These are phyloP conservation scores for Ceratocystis lukuohia DNA, from an alignment of 2,329 filamentous ascomycete genomes.

Conservation along the genomic window DNA sequence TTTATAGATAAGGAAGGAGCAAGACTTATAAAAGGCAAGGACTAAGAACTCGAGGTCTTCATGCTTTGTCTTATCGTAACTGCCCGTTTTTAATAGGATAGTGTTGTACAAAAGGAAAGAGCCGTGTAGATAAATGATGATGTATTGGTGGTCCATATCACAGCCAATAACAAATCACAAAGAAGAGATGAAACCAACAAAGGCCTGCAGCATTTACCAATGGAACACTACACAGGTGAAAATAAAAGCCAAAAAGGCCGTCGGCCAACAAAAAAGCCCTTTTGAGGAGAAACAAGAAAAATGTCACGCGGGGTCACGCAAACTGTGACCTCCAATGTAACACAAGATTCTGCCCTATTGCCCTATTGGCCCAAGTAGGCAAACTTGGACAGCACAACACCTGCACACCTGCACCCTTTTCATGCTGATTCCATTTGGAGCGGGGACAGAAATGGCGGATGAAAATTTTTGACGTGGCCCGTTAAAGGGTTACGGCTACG, in stretches of 20 bases:
- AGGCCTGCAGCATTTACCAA: background rate
- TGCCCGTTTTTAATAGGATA: background rate
- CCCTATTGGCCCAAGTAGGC: conserved; percentile 7
- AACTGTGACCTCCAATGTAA: conserved; percentile 3
- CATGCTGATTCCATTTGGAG: background rate
- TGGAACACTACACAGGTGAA: background rate
- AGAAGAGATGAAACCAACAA: background rate
- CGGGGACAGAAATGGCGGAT: background rate
- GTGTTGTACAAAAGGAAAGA: background rate
- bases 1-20: no score
- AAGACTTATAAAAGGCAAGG: no score
- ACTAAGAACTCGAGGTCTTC: background rate
- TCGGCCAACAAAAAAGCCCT: background rate
- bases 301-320: conserved; percentile 7
- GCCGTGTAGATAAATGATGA: background rate
- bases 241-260: background rate
- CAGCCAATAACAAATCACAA: background rate
- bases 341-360: conserved; percentile 3
- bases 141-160: background rate
- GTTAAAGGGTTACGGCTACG: background rate
- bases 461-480: background rate
- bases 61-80: background rate
- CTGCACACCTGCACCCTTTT: background rate
- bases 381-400: conserved; percentile 5
- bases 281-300: background rate